These are phyloP conservation scores for Arabidopsis suecica DNA, from an alignment of 345 rosid genomes.

Conservation along the genomic window DNA sequence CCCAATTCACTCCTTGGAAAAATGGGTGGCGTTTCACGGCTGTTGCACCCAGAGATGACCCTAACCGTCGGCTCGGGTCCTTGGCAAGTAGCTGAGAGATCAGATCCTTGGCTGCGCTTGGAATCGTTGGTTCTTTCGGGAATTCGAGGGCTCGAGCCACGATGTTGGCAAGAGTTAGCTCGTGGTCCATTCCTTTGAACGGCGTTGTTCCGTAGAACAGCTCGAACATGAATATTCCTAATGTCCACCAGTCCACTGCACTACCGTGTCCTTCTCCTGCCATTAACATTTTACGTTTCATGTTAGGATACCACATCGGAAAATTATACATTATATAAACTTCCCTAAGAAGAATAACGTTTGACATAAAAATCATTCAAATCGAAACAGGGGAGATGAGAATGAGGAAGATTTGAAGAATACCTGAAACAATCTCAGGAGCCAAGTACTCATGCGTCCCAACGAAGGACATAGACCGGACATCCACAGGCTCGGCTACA, in stretches of 20 bases:
- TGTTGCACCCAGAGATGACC: slow-evolving; percentile 83
- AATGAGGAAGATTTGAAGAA: background rate
- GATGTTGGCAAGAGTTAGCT: slow-evolving; percentile 85
- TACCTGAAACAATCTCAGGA: slow-evolving; percentile 80
- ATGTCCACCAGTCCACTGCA: slow-evolving; percentile 95
- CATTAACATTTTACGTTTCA: slow-evolving; percentile 4
- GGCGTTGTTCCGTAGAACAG: slow-evolving; percentile 82
- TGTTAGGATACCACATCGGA: background rate
- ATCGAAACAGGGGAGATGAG: background rate
- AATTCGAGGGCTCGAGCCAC: slow-evolving; percentile 92
- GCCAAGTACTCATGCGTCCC: slow-evolving; percentile 97
- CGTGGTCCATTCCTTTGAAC: slow-evolving; percentile 84
- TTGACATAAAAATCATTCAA: background rate
- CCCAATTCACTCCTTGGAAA: slow-evolving; percentile 94
- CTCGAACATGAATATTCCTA: slow-evolving; percentile 84
- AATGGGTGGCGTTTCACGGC: slow-evolving; percentile 82
- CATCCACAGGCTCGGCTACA: slow-evolving; percentile 84
- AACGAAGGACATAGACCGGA: slow-evolving; percentile 90
- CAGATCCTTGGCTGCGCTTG: slow-evolving; percentile 68
- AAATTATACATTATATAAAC: background rate
- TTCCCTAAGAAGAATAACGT: background rate
- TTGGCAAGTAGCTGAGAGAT: slow-evolving; percentile 70
- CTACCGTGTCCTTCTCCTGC: slow-evolving; percentile 90
- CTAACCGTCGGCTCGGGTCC: slow-evolving; percentile 77
- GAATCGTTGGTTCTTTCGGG: slow-evolving; percentile 76